A percentile compares a stretch with the other conserved stretches of the same genome.
Evolutionary conservation across 116 monocot species (phyloP).

Genomic region (Cymodocea nodosa): DNA sequence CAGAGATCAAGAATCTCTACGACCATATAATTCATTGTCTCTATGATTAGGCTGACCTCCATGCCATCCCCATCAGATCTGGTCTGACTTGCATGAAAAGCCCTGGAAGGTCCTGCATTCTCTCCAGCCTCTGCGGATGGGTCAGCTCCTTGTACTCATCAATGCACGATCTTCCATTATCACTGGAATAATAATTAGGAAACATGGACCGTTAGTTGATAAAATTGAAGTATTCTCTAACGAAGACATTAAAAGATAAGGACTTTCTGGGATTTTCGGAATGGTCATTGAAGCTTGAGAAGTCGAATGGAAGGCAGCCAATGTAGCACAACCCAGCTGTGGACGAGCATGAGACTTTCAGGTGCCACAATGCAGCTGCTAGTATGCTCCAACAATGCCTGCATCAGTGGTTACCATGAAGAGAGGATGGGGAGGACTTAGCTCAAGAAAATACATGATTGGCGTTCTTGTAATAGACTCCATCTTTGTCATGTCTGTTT

Average conservation of each 20-base stretch:
- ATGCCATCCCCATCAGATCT: conserved; percentile 47
- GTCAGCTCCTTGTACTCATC: not conserved
- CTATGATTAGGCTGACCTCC: conserved; percentile 43
- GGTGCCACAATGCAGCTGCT: conserved; percentile 64
- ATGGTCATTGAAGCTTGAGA: conserved; percentile 52
- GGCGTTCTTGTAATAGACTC: conserved; percentile 48
- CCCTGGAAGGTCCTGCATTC: conserved; percentile 45
- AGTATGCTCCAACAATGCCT: conserved; percentile 36
- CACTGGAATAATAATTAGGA: not conserved
- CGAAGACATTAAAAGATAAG: conserved; percentile 39
- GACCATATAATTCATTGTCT: conserved; percentile 60
- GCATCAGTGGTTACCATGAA: conserved; percentile 27
- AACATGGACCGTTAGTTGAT: conserved; percentile 44
- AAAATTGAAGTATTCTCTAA: conserved; percentile 56
- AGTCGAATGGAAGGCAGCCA: conserved; percentile 56
- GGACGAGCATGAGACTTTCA: conserved; percentile 49
- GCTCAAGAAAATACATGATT: conserved; percentile 37
- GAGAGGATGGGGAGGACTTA: conserved; percentile 31
- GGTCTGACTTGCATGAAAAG: conserved; percentile 57
- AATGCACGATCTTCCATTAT: not conserved
- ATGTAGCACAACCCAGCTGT: conserved; percentile 17
- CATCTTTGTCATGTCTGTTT: conserved; percentile 54
- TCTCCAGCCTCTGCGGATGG: conserved; percentile 14
- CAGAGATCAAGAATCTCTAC: conserved; percentile 66
- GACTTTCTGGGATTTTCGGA: conserved; percentile 15